These are phyloP conservation scores for Metarhizium anisopliae DNA, from an alignment of 2,329 filamentous ascomycete species.

Conservation along the genomic window DNA sequence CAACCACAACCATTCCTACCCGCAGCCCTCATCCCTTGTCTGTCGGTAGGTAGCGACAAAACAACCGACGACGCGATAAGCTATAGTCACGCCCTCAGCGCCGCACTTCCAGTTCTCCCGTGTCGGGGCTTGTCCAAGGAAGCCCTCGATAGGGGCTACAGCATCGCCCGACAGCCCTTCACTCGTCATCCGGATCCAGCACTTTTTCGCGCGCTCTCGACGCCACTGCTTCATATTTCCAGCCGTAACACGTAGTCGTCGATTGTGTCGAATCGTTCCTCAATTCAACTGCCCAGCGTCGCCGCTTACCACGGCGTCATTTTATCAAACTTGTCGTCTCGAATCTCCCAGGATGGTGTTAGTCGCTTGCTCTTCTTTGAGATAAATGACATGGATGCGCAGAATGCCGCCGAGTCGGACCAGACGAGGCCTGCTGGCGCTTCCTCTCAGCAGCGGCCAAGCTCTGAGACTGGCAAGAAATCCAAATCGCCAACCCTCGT, in stretches of 20 bases:
- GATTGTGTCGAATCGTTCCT: background rate
- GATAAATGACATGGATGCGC: slow-evolving; percentile 62
- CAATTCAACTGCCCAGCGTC: background rate
- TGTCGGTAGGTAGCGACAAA: background rate
- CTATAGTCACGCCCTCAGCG: background rate
- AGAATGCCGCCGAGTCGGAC: slow-evolving; percentile 56
- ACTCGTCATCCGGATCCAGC: background rate
- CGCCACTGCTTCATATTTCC: background rate
- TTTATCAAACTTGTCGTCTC: slow-evolving; percentile 6
- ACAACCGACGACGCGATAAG: background rate
- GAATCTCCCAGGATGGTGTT: slow-evolving; percentile 48
- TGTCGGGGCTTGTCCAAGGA: background rate
- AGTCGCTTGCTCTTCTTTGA: slow-evolving; percentile 37
- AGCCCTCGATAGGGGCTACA: slow-evolving; percentile 7
- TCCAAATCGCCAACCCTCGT: slow-evolving; percentile 6
- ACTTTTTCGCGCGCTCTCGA: slow-evolving; percentile 1
- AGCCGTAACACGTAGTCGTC: background rate
- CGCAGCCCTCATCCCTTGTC: background rate
- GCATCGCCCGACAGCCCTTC: slow-evolving; percentile 2
- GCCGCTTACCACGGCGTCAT: slow-evolving; percentile 6
- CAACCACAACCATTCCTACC: background rate
- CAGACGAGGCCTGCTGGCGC: slow-evolving; percentile 48
- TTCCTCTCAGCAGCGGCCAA: slow-evolving; percentile 37
- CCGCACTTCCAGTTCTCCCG: background rate
- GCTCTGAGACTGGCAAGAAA: slow-evolving; percentile 14